These are phyloP conservation scores for Fraxinus nigra DNA, from an alignment of 305 asterid genomes.

Conservation along the genomic window DNA sequence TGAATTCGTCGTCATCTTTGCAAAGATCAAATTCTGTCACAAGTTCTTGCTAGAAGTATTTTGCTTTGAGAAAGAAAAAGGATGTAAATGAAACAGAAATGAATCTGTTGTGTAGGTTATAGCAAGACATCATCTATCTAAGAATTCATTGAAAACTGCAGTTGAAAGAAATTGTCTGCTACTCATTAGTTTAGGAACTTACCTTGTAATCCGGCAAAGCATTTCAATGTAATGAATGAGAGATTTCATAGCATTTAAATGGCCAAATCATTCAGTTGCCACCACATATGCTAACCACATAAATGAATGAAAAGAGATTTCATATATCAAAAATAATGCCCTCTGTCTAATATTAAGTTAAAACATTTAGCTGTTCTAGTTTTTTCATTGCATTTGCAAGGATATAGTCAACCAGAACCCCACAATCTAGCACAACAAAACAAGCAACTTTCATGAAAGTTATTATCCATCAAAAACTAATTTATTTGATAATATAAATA, in stretches of 20 bases:
- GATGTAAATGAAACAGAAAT: conserved; percentile 19
- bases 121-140: conserved; percentile 1
- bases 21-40: conserved; percentile 69
- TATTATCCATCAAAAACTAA: background rate
- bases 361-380: background rate
- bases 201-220: background rate
- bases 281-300: background rate
- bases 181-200: background rate
- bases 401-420: background rate
- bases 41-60: conserved; percentile 47
- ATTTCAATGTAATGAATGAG: background rate
- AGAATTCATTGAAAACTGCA: background rate
- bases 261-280: background rate
- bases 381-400: background rate
- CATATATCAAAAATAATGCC: background rate
- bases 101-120: conserved; percentile 13
- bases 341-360: background rate
- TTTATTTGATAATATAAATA: background rate
- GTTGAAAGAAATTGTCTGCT: background rate
- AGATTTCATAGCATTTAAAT: background rate
- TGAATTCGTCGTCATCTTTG: conserved; percentile 68
- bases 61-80: background rate
- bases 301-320: background rate
- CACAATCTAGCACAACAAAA: background rate
- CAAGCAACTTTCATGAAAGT: background rate